Evolutionary conservation across 495 filamentous ascomycete species (phyloP), one percentile per base, ranked within the genome.

Genomic region (Bacidia rubella): DNA sequence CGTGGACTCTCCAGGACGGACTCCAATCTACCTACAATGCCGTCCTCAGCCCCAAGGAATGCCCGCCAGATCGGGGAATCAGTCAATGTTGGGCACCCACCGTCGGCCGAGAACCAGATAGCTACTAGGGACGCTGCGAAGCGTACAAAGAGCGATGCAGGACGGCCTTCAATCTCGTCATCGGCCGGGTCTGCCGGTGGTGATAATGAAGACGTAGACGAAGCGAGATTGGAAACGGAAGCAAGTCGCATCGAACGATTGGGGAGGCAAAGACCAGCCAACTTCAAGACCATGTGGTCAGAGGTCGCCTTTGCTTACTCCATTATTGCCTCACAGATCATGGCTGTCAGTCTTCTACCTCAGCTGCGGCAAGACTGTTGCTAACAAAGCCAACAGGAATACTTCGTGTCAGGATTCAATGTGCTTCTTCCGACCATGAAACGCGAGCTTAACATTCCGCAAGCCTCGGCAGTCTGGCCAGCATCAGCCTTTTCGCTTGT

Each of bases 371-470:
- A 26, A 23, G 35, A 11, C 7, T 45, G 12, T 40, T 25, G 10
- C 46, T 7, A 43, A n/a, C 41, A n/a, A 17, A 22, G 15, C 41
- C 7, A 19, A 15, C 54, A 73, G 72, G 79, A 93, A 69, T 95
- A 86, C 66, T 89, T 87, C 62, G 81, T 90, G 32, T 87, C 83
- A 40, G 88, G 88, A 43, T 95, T 89, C 65, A 90, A 86, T 58
- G 78, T 93, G 56, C 72, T 95, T 48, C 66, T 90, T 1, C 88
- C 88, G 9, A 77, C 78, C 0, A 59, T 95, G 10, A 68, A 78
- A 23, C 59, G 65, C 15, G 73, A 80, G 20, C 71, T 93, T 2
- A 42, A 78, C 10, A 87, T 93, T 35, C 79, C 85, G 0, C 60
- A 70, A 11, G 67, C 72, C 1, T 76, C 80, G 0, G 71, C 73